Conservation (phyloP, 208 protist species). For the Novymonas esmeraldas region DNA sequence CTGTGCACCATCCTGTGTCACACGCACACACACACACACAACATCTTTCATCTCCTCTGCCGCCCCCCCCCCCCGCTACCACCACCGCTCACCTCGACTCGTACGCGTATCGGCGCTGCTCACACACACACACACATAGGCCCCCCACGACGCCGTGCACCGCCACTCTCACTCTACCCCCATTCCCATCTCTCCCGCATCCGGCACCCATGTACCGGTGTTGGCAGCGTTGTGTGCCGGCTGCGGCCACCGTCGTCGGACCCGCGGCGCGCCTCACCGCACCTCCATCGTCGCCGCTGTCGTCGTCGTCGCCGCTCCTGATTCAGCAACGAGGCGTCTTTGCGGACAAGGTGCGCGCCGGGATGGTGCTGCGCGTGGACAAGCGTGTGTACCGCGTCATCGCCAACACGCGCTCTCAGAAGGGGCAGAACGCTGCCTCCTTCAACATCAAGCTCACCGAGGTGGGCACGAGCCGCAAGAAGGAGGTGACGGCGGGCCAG, state of each 20-base stretch:
- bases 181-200: neutral
- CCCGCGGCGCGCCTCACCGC: neutral
- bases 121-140: neutral
- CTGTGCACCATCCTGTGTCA: neutral
- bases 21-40: neutral
- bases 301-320: constrained; percentile 13
- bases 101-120: no score
- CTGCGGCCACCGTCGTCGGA: neutral
- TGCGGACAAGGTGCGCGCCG: constrained; percentile 84
- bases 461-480: constrained; percentile 76
- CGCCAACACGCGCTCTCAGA: constrained; percentile 86
- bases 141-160: neutral
- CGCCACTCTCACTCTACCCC: neutral
- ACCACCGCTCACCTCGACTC: neutral
- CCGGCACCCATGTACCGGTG: constrained; percentile 28
- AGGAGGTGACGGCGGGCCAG: constrained; percentile 85
- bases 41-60: neutral
- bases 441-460: constrained; percentile 89
- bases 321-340: constrained; percentile 63
- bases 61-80: neutral
- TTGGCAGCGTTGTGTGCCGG: constrained; percentile 11
- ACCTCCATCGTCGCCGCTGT: neutral
- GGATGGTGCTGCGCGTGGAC: constrained; percentile 86
- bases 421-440: constrained; percentile 89
- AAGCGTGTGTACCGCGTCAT: constrained; percentile 80